A percentile compares a stretch with the other conserved stretches of the same genome.
Evolutionary conservation across 2,329 filamentous ascomycete genomes (phyloP).

Genomic region (Aspergillus uvarum): DNA sequence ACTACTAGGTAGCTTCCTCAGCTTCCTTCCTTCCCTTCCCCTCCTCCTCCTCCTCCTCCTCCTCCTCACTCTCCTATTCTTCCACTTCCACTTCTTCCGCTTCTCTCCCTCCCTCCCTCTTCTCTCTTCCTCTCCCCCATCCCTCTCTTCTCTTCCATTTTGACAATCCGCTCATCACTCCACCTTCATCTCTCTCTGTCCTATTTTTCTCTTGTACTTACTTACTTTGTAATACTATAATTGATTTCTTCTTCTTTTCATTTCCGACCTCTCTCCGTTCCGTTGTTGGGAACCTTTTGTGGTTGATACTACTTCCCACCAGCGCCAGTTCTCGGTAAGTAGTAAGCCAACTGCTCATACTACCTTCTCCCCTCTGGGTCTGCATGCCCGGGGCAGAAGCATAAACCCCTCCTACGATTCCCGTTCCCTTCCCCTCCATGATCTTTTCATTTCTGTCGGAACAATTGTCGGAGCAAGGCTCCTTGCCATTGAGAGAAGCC

Average conservation of each 20-base stretch:
- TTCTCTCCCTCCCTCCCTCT: slow-evolving; percentile 17
- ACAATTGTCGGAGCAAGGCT: background rate
- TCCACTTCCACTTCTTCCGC: slow-evolving; percentile 24
- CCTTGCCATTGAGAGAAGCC: background rate
- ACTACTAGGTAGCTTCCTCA: too few relatives aligned
- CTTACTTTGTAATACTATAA: slow-evolving; percentile 17
- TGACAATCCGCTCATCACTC: background rate
- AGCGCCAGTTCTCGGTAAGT: slow-evolving; percentile 3
- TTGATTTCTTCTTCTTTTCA: slow-evolving; percentile 12
- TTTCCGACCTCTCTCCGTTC: background rate
- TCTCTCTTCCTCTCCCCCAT: slow-evolving; percentile 9
- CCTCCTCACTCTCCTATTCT: slow-evolving; percentile 2
- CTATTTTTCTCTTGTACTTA: slow-evolving; percentile 19
- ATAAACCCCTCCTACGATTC: background rate
- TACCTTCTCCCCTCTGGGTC: background rate
- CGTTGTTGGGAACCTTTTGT: background rate
- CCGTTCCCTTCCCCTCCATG: background rate
- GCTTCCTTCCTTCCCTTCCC: too few relatives aligned
- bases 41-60: background rate
- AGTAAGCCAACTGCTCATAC: too few relatives aligned
- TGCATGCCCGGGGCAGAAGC: slow-evolving; percentile 4
- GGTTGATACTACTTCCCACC: background rate
- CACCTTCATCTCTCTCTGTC: slow-evolving; percentile 7
- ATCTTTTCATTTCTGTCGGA: background rate
- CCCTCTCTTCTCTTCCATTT: slow-evolving; percentile 2